phyloP scores from a whole-genome alignment of 2,329 filamentous ascomycete species.

The Sarocladium oryzae region DNA sequence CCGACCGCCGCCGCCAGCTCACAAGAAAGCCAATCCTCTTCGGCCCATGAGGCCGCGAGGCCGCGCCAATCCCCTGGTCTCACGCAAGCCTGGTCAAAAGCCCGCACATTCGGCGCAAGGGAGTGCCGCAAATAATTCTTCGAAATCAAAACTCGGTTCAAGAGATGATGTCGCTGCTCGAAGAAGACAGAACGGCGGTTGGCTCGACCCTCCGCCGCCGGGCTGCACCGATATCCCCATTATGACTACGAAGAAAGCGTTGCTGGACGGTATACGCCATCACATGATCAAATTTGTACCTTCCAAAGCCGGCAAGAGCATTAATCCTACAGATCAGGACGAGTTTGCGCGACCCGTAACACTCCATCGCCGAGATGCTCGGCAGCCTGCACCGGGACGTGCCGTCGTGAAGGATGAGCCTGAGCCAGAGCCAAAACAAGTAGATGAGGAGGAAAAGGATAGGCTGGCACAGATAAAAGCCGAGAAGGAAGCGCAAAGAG shows the following conservation, averaged over 20 bases:
- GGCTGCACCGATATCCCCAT: conserved; percentile 58
- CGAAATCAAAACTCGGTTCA: conserved; percentile 15
- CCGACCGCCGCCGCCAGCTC: background rate
- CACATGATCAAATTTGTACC: conserved; percentile 78
- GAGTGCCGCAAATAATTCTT: conserved; percentile 16
- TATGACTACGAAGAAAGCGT: conserved; percentile 72
- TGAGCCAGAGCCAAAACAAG: conserved; percentile 29
- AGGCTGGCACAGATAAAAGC: conserved; percentile 64
- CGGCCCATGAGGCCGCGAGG: conserved; percentile 34
- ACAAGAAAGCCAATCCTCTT: conserved; percentile 27
- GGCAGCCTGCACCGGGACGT: conserved; percentile 58
- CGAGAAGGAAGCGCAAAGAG: conserved; percentile 78
- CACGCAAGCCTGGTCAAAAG: conserved; percentile 28
- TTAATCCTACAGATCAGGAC: conserved; percentile 63
- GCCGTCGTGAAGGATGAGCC: conserved; percentile 51
- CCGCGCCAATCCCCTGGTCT: conserved; percentile 56
- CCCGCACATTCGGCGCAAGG: background rate
- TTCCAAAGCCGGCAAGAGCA: conserved; percentile 50
- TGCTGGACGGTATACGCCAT: conserved; percentile 74
- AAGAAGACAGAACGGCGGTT: conserved; percentile 46
- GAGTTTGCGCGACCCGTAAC: conserved; percentile 85
- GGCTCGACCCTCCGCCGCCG: conserved; percentile 45
- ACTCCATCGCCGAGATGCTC: conserved; percentile 81
- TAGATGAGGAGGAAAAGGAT: conserved; percentile 55
- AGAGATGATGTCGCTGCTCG: conserved; percentile 33